Base-by-base conservation (phyloP, 768 basidiomycete species). In the Suillus occidentalis region DNA sequence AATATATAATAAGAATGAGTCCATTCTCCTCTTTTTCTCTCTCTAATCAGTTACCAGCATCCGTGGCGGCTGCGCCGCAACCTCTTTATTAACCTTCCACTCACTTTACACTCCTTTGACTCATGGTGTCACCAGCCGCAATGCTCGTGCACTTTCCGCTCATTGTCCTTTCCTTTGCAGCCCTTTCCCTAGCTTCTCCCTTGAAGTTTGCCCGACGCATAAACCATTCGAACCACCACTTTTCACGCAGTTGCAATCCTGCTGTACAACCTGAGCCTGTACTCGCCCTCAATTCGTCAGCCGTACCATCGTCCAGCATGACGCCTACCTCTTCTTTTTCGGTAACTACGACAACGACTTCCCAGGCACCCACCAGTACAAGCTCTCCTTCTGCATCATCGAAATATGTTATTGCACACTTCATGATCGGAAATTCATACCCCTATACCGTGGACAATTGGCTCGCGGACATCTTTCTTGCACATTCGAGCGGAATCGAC, bases 341-440 rank as follows among this genome's bases (percentile, higher is more conserved):
- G 25, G 37, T 9, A 62, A 45, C 63, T 10, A 20, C 18, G 14
- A 61, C 62, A 6, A 28, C 16, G 9, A 28, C 55, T 13, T n/a
- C 53, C 6, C 39, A 39, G 20, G 28, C 28, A 4, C 31, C 60
- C 4, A 13, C 61, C 5, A 4, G 31, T 36, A 63, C 60, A 62
- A 22, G 37, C 40, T 56, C 67, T n/a, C n/a, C 53, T n/a, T n/a
- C 52, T 34, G 61, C 69, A 0, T 52, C 69, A 1, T 47, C 64
- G 1, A 79, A 87, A 80, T 81, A 80, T 70, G 85, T 88, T 22
- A 79, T 87, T 1, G 83, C 84, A 9, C 87, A 88, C 68, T 81
- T 83, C 67, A 87, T 88, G 80, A 81, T 77, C 37, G 90, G 90
- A 40, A 91, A 91, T 68, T 82, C 87, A 4, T 89, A 85, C 74